A percentile compares a stretch with the other conserved stretches of the same genome.
Evolutionary conservation across 164 flowering plant species (phyloP).

Genomic region (Cinnamomum micranthum): DNA sequence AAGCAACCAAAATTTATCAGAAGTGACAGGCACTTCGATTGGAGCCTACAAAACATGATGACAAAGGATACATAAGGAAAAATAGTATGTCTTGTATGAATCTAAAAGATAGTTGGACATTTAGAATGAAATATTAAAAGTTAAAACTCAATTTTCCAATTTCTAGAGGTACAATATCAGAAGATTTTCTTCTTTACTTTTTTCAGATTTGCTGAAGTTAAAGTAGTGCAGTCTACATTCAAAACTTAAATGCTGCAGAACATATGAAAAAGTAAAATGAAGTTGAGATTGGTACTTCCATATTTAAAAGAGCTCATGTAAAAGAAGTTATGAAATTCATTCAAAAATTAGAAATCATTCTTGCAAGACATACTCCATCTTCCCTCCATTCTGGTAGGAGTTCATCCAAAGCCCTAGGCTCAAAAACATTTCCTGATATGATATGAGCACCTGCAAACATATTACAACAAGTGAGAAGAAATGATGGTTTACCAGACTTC

Average conservation of each 20-base stretch:
- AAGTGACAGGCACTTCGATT: conserved; percentile 69
- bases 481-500: background rate
- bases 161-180: too few species aligned
- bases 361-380: conserved; percentile 50
- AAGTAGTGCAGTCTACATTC: background rate
- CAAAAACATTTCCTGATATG: conserved; percentile 92
- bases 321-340: background rate
- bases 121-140: too few species aligned
- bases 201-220: background rate
- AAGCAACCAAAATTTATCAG: conserved; percentile 86
- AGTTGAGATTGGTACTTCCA: background rate
- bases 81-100: too few species aligned
- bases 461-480: background rate
- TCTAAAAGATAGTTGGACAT: too few species aligned
- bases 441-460: conserved; percentile 77
- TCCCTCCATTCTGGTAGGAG: conserved; percentile 87
- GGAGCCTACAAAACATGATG: conserved; percentile 59
- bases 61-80: background rate
- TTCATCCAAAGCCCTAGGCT: conserved; percentile 91
- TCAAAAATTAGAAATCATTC: background rate
- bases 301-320: background rate
- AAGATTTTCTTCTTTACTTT: background rate
- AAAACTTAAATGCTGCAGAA: background rate
- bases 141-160: too few species aligned
- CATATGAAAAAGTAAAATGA: background rate